Evolutionary conservation across 1,139 yeast genomes (phyloP).

Genomic region (Yamadazyma spencermartinsiae): DNA sequence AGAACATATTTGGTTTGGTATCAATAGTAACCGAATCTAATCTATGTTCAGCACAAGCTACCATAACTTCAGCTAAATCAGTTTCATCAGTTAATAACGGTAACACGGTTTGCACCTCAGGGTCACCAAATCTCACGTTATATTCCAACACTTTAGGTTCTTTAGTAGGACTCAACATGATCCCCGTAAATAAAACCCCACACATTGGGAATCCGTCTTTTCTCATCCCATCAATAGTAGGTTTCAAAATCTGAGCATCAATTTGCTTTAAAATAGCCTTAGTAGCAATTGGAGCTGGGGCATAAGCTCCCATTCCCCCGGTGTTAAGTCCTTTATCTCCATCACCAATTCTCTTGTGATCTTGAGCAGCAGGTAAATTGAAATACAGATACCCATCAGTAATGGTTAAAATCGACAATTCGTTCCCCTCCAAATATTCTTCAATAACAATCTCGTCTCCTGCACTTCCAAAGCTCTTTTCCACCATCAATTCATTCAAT

Average conservation of each 20-base stretch:
- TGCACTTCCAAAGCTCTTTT: slow-evolving; percentile 85
- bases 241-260: slow-evolving; percentile 73
- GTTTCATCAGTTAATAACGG: slow-evolving; percentile 81
- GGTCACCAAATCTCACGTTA: slow-evolving; percentile 98
- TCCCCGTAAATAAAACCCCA: slow-evolving; percentile 95
- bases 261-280: slow-evolving; percentile 68
- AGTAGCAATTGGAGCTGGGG: slow-evolving; percentile 94
- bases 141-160: slow-evolving; percentile 93
- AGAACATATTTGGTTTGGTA: slow-evolving; percentile 59
- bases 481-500: slow-evolving; percentile 85
- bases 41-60: slow-evolving; percentile 94
- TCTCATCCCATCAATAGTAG: slow-evolving; percentile 96
- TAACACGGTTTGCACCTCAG: slow-evolving; percentile 95
- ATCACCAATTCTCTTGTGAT: slow-evolving; percentile 93
- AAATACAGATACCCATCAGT: slow-evolving; percentile 92
- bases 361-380: slow-evolving; percentile 97
- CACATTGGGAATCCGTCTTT: slow-evolving; percentile 93
- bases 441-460: slow-evolving; percentile 97
- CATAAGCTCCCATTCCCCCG: slow-evolving; percentile 99
- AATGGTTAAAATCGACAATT: slow-evolving; percentile 86
- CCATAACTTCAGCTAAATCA: slow-evolving; percentile 87
- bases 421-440: slow-evolving; percentile 96
- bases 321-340: slow-evolving; percentile 94
- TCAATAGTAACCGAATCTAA: slow-evolving; percentile 78
- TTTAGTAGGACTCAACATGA: slow-evolving; percentile 80